Base-by-base conservation (phyloP, 176 grass and related monocot genomes). In the Carex parvula region DNA sequence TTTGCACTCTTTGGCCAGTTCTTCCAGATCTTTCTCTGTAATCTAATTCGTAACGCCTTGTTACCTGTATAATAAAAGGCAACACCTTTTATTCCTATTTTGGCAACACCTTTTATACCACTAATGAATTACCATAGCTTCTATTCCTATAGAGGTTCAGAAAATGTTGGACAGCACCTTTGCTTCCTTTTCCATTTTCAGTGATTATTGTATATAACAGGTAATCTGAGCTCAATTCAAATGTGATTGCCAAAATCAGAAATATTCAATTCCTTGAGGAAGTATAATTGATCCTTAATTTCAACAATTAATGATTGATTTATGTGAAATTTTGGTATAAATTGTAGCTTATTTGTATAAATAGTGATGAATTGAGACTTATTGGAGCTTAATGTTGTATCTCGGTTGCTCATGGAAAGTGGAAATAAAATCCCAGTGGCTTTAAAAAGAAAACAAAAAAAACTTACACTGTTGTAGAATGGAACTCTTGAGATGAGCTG, bases 21-120 rank as follows among this genome's bases (percentile, higher is more conserved):
- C 85, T 98, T 75, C 91, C 96, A 22, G 88, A 86, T 77, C 93
- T 92, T 62, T 93, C 96, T 91, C 93, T 95, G 80, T 95, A 98
- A 77, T 98, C 96, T 53, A 98, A 82, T 81, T 98, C 96, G 10
- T 95, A 91, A 3, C 91, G 85, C 70, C 88, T 95, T 13, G 96
- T 87, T 60, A 90, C 88, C 96, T 98, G 84, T 67, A 14, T 53
- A 3, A 70, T 32, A 13, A 33, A 87, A 29, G 41, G 4, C 15
- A 39, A 54, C 39, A 66, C n/a, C n/a, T n/a, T n/a, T n/a, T n/a
- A n/a, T n/a, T n/a, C n/a, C n/a, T n/a, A n/a, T n/a, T n/a, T n/a
- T n/a, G n/a, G n/a, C n/a, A n/a, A n/a, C n/a, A n/a, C n/a, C n/a
- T n/a, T n/a, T n/a, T n/a, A 50, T 29, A 52, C 84, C 14, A 12